Percentiles rank a stretch among this genome's conserved stretches.
phyloP scores from a whole-genome alignment of 78 protist species.

The Cyanophora paradoxa region DNA sequence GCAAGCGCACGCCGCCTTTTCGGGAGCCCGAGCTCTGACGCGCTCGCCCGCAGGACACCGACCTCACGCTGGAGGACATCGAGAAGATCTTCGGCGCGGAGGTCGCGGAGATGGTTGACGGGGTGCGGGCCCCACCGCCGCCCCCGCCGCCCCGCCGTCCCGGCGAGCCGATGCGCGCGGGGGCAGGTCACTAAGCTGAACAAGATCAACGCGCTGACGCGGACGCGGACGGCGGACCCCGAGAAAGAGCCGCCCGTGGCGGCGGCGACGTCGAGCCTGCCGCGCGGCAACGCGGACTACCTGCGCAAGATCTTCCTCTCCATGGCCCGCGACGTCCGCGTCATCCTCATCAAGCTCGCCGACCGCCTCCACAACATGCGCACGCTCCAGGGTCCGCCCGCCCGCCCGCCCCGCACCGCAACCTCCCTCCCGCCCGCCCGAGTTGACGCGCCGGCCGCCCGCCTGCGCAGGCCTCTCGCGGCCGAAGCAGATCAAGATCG shows the following conservation, averaged over 20 bases:
- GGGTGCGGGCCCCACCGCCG: not conserved
- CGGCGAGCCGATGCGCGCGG: not conserved
- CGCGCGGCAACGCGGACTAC: no score
- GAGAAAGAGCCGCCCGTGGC: no score
- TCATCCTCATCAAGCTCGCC: conserved; percentile 20
- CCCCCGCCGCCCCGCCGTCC: not conserved
- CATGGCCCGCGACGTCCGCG: conserved; percentile 1
- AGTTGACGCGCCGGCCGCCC: no score
- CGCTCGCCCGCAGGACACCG: no score
- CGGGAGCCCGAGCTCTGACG: no score
- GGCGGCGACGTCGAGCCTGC: no score
- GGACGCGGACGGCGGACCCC: not conserved
- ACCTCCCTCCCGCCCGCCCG: no score
- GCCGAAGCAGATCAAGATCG: no score
- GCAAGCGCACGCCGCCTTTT: no score
- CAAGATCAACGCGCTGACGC: not conserved
- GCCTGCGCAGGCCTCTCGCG: no score
- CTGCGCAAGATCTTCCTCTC: not conserved
- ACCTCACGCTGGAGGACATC: not conserved
- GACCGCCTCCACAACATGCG: conserved; percentile 20
- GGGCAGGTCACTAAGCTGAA: not conserved
- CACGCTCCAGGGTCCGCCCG: not conserved
- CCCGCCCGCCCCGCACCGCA: not conserved
- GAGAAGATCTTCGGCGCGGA: not conserved
- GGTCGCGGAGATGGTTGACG: not conserved